Conservation (phyloP, 2,329 filamentous ascomycete genomes). For the Curvularia hawaiiensis region DNA sequence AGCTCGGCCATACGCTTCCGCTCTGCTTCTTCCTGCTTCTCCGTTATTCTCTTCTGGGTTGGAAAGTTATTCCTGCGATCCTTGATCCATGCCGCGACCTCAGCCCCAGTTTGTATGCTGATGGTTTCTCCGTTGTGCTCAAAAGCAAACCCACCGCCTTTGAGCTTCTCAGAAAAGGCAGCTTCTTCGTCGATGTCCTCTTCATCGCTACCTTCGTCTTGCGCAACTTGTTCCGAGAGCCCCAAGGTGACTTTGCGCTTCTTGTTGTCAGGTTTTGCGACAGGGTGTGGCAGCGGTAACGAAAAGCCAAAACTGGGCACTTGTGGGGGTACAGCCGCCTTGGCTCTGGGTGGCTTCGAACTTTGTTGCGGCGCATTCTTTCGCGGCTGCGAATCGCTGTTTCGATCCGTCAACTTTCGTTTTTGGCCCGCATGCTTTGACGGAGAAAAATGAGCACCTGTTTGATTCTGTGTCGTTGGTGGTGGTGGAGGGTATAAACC, state of each 20-base stretch:
- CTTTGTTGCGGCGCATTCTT: slow-evolving; percentile 19
- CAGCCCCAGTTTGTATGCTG: slow-evolving; percentile 61
- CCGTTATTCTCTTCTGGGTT: slow-evolving; percentile 71
- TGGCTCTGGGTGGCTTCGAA: slow-evolving; percentile 40
- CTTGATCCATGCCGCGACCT: slow-evolving; percentile 79
- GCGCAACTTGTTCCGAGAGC: slow-evolving; percentile 66
- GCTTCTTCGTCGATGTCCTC: slow-evolving; percentile 75
- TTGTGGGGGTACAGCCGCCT: slow-evolving; percentile 41
- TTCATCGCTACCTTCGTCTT: slow-evolving; percentile 58
- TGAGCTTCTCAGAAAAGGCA: slow-evolving; percentile 40
- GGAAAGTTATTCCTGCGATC: slow-evolving; percentile 83
- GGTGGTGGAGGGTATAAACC: slow-evolving; percentile 8
- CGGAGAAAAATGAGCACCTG: slow-evolving; percentile 19
- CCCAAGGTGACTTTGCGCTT: slow-evolving; percentile 74
- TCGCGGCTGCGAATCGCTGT: slow-evolving; percentile 16
- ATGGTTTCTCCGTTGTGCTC: slow-evolving; percentile 62
- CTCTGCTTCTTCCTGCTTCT: slow-evolving; percentile 59
- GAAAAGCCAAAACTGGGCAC: slow-evolving; percentile 47
- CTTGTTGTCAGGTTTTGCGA: slow-evolving; percentile 58
- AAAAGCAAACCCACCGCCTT: slow-evolving; percentile 62
- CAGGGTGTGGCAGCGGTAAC: slow-evolving; percentile 26
- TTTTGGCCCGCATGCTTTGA: slow-evolving; percentile 35
- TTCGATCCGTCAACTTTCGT: slow-evolving; percentile 33
- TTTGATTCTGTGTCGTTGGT: slow-evolving; percentile 14
- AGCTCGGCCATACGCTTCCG: slow-evolving; percentile 40